A percentile compares a stretch with the other conserved stretches of the same genome.
Conservation (phyloP, 2,329 filamentous ascomycete genomes). For the Pseudopyricularia javanii region DNA sequence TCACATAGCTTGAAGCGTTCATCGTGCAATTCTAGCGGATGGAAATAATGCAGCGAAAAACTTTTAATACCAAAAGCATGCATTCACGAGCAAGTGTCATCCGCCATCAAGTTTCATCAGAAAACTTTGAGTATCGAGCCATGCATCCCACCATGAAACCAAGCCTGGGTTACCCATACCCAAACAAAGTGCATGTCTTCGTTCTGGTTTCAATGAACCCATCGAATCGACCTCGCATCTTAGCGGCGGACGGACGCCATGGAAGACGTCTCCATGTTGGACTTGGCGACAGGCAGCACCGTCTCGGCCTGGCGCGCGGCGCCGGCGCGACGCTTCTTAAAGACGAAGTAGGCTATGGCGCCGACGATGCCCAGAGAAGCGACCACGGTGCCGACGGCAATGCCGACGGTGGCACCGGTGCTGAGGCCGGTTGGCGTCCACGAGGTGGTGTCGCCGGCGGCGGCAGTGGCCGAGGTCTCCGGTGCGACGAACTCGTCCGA, state of each 20-base stretch:
- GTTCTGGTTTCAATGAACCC: too few relatives aligned
- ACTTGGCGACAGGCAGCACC: not conserved
- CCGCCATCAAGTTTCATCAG: too few relatives aligned
- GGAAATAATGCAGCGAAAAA: too few relatives aligned
- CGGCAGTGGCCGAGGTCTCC: constrained; percentile 9
- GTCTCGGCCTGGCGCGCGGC: not conserved
- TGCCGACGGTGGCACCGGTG: constrained; percentile 21
- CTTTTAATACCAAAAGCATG: too few relatives aligned
- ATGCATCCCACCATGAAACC: too few relatives aligned
- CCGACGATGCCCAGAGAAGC: constrained; percentile 14
- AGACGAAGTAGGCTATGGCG: constrained; percentile 14
- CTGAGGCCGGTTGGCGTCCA: constrained; percentile 14
- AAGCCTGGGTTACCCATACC: too few relatives aligned
- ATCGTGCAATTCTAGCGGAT: too few relatives aligned
- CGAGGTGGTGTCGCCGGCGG: constrained; percentile 5
- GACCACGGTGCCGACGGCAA: constrained; percentile 20
- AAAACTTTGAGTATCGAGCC: too few relatives aligned
- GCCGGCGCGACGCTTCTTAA: constrained; percentile 4
- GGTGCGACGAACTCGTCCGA: constrained; percentile 15
- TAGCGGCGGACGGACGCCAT: not conserved
- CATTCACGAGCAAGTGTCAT: too few relatives aligned
- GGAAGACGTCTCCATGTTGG: not conserved
- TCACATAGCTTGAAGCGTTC: too few relatives aligned
- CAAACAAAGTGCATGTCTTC: too few relatives aligned
- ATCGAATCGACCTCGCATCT: not conserved